Percentiles rank a stretch among this genome's conserved stretches.
Evolutionary conservation across 2,329 filamentous ascomycete genomes (phyloP).

Genomic region (Amauroascus verrucosus): DNA sequence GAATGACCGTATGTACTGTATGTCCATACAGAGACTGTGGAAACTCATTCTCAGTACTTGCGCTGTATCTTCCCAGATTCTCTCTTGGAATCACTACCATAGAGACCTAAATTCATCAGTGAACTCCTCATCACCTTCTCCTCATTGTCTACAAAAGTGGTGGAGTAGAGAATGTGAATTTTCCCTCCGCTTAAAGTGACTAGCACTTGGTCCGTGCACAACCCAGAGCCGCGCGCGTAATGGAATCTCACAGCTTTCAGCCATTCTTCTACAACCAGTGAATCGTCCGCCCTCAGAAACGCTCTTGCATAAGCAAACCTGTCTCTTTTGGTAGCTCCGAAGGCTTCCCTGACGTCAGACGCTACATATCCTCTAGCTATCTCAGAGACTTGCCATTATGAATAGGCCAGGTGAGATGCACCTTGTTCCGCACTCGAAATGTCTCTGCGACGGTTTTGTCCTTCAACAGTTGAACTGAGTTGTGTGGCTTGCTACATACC

Average conservation of each 20-base stretch:
- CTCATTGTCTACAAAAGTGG: no score
- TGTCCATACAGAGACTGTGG: no score
- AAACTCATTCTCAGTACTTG: no score
- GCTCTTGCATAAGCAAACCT: no score
- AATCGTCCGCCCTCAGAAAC: background rate
- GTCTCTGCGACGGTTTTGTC: background rate
- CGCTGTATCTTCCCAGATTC: no score
- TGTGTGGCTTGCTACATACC: background rate
- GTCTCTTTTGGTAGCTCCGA: no score
- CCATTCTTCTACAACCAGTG: background rate
- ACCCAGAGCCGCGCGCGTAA: slow-evolving; percentile 8
- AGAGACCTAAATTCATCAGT: no score
- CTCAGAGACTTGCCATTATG: background rate
- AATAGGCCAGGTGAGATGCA: slow-evolving; percentile 14
- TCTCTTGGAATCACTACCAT: no score
- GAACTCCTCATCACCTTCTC: no score
- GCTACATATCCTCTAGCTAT: background rate
- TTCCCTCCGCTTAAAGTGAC: background rate
- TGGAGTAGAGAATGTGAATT: background rate
- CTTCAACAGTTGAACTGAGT: no score
- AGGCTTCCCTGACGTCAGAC: no score
- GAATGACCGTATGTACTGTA: no score
- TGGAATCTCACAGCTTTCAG: slow-evolving; percentile 1
- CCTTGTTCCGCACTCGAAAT: background rate
- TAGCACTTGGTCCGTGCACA: slow-evolving; percentile 11